Evolutionary conservation across 1,284 basidiomycete genomes (phyloP).

Genomic region (Rhodotorula sp.): DNA sequence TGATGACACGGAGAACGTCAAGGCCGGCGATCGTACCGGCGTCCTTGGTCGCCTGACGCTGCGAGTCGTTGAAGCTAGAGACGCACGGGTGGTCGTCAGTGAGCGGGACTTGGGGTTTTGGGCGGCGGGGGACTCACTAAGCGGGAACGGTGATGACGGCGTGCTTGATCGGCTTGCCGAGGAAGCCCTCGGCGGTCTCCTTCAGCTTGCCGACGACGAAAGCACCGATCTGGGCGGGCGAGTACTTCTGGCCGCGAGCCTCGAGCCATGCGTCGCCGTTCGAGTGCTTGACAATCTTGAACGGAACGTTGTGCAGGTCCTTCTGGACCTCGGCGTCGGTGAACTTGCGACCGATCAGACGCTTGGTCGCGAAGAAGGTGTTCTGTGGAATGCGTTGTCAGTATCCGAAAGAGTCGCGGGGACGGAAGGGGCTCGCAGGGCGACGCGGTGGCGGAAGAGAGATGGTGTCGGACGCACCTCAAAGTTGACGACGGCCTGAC

Average conservation of each 20-base stretch:
- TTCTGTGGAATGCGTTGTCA: conserved; percentile 54
- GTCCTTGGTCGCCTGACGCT: conserved; percentile 97
- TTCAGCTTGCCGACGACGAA: conserved; percentile 90
- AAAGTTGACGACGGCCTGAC: conserved; percentile 96
- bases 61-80: conserved; percentile 85
- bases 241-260: conserved; percentile 60
- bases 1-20: conserved; percentile 96
- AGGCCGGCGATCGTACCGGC: conserved; percentile 96
- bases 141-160: conserved; percentile 92
- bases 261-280: conserved; percentile 72
- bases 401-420: not conserved
- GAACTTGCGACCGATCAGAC: conserved; percentile 92
- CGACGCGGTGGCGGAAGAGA: too few species aligned
- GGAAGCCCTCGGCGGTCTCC: conserved; percentile 87
- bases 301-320: conserved; percentile 63
- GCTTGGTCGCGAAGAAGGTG: conserved; percentile 95
- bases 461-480: conserved; percentile 32
- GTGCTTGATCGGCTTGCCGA: conserved; percentile 91
- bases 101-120: not conserved
- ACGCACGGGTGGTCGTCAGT: not conserved
- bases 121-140: conserved; percentile 53
- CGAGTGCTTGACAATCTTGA: conserved; percentile 66
- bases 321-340: conserved; percentile 89
- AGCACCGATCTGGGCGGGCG: conserved; percentile 66
- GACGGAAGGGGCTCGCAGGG: too few species aligned